Conservation (phyloP, 2,329 filamentous ascomycete species). For the Teratosphaeria gauchensis region DNA sequence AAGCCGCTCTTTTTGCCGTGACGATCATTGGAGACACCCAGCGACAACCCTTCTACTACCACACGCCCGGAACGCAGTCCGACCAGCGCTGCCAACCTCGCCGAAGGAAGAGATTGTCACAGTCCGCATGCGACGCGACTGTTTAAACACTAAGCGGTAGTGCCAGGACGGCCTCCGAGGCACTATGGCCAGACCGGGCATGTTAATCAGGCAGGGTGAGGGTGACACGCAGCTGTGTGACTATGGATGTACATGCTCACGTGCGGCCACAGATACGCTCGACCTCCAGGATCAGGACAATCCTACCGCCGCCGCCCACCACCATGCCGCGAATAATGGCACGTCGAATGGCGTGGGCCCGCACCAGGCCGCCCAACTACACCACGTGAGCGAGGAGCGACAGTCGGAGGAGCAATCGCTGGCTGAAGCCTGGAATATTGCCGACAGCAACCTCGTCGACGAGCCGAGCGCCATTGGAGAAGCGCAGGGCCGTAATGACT, state of each 20-base stretch:
- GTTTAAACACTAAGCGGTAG: not conserved
- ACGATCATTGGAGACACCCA: not conserved
- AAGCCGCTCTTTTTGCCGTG: not conserved
- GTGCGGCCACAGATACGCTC: conserved; percentile 63
- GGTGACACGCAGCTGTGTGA: not conserved
- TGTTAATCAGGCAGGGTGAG: not conserved
- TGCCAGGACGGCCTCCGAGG: not conserved
- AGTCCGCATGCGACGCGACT: not conserved
- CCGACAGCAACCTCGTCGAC: conserved; percentile 27
- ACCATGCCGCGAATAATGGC: conserved; percentile 41
- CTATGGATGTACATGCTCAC: not conserved
- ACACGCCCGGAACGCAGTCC: not conserved
- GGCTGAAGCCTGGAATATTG: conserved; percentile 44
- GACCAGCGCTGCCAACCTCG: not conserved
- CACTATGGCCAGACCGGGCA: not conserved
- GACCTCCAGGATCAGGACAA: conserved; percentile 79
- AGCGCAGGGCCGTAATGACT: conserved; percentile 43
- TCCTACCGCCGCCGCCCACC: conserved; percentile 77
- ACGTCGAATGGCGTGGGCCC: conserved; percentile 51
- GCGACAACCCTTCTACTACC: not conserved
- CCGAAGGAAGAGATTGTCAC: not conserved
- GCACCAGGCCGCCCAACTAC: conserved; percentile 77
- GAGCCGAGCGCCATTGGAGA: conserved; percentile 35
- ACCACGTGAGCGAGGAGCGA: conserved; percentile 66
- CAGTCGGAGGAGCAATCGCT: conserved; percentile 61